Conservation (phyloP, 495 filamentous ascomycete species). For the Chaetomium tenue region DNA sequence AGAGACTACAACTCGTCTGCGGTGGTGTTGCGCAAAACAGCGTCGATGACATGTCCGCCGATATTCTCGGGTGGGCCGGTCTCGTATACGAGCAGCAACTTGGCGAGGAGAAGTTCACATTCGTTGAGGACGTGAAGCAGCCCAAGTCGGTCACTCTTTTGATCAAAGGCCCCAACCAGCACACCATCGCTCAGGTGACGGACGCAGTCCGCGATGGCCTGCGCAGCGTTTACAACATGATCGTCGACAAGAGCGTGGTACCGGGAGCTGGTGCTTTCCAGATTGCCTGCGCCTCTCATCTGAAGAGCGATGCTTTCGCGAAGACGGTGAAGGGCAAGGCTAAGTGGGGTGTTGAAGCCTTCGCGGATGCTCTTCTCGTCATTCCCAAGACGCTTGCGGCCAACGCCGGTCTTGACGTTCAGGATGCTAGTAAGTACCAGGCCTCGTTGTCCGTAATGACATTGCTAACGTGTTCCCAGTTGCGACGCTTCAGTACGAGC, state of each 20-base stretch:
- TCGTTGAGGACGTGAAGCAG: constrained; percentile 97
- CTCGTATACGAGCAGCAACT: constrained; percentile 96
- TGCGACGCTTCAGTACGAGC: constrained; percentile 81
- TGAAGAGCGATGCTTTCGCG: constrained; percentile 75
- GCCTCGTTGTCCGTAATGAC: constrained; percentile 20
- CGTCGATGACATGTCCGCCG: constrained; percentile 85
- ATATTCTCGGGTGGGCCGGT: constrained; percentile 93
- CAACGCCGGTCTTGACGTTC: constrained; percentile 94
- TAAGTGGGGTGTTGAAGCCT: constrained; percentile 89
- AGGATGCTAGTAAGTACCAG: constrained; percentile 72
- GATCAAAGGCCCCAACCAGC: constrained; percentile 95
- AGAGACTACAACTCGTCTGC: constrained; percentile 90
- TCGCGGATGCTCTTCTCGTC: constrained; percentile 87
- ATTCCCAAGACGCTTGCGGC: constrained; percentile 97
- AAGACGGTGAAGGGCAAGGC: constrained; percentile 96
- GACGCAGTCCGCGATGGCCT: constrained; percentile 97
- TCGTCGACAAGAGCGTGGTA: constrained; percentile 91
- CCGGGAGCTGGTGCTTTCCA: constrained; percentile 96
- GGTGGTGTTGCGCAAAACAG: constrained; percentile 91
- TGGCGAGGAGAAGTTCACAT: constrained; percentile 98
- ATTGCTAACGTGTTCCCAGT: constrained; percentile 47
- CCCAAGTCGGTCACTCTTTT: constrained; percentile 97
- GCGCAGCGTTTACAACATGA: constrained; percentile 96
- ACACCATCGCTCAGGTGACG: constrained; percentile 93
- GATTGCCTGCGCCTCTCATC: constrained; percentile 85